These are phyloP conservation scores for Suhomyces terraborum DNA, from an alignment of 1,139 yeast genomes.

Conservation along the genomic window DNA sequence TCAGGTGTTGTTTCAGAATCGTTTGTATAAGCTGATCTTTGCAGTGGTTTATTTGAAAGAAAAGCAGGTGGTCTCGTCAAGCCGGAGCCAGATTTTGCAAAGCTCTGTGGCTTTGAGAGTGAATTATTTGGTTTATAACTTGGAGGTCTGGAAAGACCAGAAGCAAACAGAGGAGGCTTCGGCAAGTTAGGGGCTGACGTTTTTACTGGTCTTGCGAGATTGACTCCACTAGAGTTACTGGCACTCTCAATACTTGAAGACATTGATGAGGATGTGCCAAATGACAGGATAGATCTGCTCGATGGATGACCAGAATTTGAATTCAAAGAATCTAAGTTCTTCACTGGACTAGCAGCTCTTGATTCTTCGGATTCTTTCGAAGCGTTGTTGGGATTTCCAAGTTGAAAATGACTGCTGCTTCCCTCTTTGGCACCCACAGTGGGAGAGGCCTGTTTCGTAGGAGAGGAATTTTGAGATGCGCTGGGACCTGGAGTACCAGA, in stretches of 20 bases:
- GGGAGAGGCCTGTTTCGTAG: slow-evolving; percentile 2
- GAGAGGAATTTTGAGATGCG: slow-evolving; percentile 10
- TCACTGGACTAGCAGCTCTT: not conserved
- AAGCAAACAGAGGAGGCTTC: slow-evolving; percentile 15
- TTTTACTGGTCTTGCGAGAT: not conserved
- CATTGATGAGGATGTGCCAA: not conserved
- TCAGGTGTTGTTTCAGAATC: slow-evolving; percentile 2
- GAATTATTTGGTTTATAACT: slow-evolving; percentile 15
- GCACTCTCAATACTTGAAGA: not conserved
- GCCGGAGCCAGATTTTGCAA: slow-evolving; percentile 21
- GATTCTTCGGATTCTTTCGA: not conserved
- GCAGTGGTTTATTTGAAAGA: slow-evolving; percentile 22
- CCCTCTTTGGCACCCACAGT: not conserved
- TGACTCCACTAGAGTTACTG: not conserved
- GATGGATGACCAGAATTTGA: not conserved
- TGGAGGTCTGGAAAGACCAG: slow-evolving; percentile 19
- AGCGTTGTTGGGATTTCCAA: not conserved
- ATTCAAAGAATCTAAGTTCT: not conserved
- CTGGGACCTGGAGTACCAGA: slow-evolving; percentile 31
- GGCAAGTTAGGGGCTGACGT: slow-evolving; percentile 3
- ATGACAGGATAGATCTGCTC: not conserved
- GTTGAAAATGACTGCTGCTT: not conserved
- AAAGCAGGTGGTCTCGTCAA: slow-evolving; percentile 27
- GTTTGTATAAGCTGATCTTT: slow-evolving; percentile 5
- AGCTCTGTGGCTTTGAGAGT: slow-evolving; percentile 18